A percentile compares a stretch with the other conserved stretches of the same genome.
Evolutionary conservation across 768 basidiomycete species (phyloP).

Genomic region (Pisolithus sp.): DNA sequence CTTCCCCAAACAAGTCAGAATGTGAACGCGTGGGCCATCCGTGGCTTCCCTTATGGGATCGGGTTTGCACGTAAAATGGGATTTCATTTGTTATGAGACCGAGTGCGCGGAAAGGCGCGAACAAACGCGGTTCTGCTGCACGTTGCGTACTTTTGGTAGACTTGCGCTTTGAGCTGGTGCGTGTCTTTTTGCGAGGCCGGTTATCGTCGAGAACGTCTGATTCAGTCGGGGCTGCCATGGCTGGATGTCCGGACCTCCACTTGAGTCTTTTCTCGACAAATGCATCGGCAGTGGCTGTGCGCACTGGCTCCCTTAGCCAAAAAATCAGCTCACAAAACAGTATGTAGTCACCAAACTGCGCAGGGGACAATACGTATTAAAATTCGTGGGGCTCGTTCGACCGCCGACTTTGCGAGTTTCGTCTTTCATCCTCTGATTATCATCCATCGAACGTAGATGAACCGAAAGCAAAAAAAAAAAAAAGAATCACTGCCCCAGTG

Average conservation of each 20-base stretch:
- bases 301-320: no score
- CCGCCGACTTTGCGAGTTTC: no score
- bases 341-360: no score
- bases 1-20: constrained; percentile 81
- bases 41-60: constrained; percentile 80
- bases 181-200: constrained; percentile 22
- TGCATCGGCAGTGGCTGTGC: background rate
- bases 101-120: constrained; percentile 93
- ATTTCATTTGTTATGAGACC: constrained; percentile 89
- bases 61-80: constrained; percentile 82
- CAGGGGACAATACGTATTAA: no score
- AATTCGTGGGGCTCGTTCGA: background rate
- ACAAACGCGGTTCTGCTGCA: constrained; percentile 40
- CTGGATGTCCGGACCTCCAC: no score
- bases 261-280: no score
- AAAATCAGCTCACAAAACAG: no score
- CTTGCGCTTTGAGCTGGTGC: constrained; percentile 6
- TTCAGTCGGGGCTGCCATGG: constrained; percentile 18
- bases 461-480: background rate
- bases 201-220: constrained; percentile 4
- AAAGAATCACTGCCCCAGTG: constrained; percentile 41
- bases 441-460: no score
- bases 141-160: constrained; percentile 4
- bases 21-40: constrained; percentile 74
- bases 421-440: no score